phyloP scores from a whole-genome alignment of 148 eudicot species.

The Vaccinium macrocarpon region DNA sequence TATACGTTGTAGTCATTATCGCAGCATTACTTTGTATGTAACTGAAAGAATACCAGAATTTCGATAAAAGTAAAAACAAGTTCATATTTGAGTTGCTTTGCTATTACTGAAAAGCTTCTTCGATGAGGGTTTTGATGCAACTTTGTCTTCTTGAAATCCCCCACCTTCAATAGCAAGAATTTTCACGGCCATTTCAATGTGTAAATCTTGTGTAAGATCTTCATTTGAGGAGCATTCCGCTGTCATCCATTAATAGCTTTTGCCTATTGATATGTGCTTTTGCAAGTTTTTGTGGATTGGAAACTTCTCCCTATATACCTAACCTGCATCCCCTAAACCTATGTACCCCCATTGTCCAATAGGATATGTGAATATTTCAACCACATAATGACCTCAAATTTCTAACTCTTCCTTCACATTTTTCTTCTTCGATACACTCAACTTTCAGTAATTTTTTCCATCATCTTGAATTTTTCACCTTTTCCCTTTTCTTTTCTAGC shows the following conservation, averaged over 20 bases:
- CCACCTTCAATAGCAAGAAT: neutral
- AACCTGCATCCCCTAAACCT: neutral
- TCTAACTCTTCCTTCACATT: neutral
- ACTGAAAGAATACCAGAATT: neutral
- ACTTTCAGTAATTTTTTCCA: too few species aligned
- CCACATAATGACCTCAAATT: neutral
- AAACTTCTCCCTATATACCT: neutral
- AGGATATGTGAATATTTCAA: neutral
- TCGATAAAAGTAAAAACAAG: neutral
- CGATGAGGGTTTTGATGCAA: neutral
- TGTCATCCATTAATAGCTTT: neutral
- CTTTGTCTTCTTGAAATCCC: neutral
- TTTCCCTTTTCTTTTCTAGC: too few species aligned
- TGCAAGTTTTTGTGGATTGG: neutral
- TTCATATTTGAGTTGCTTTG: neutral
- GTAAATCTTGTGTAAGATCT: neutral
- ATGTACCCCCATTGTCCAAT: neutral
- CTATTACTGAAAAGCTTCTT: neutral
- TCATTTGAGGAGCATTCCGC: neutral
- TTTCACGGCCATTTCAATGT: neutral
- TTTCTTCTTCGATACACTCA: neutral
- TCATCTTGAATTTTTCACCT: too few species aligned
- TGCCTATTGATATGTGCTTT: neutral
- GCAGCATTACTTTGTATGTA: neutral
- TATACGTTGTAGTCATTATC: neutral